These are phyloP conservation scores for Leccinum colubrinum DNA, from an alignment of 1,284 basidiomycete species.

Conservation along the genomic window DNA sequence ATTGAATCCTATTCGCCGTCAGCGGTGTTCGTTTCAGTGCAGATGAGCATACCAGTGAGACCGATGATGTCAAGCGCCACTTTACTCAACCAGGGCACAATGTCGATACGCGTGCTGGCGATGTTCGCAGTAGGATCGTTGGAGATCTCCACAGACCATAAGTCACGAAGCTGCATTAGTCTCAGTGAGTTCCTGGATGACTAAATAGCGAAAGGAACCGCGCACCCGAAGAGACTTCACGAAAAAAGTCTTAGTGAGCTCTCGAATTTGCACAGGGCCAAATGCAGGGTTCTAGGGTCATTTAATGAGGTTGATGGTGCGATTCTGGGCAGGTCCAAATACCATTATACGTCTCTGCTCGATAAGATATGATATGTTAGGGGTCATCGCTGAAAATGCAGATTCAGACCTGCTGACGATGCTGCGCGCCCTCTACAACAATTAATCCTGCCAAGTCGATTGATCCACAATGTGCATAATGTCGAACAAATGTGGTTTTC, in stretches of 20 bases:
- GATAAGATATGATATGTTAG: neutral
- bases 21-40: neutral
- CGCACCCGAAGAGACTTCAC: constrained; percentile 49
- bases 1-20: constrained; percentile 48
- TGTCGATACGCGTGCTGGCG: constrained; percentile 38
- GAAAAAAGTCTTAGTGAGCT: constrained; percentile 52
- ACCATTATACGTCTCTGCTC: constrained; percentile 25
- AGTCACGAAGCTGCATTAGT: constrained; percentile 42
- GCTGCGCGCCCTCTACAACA: constrained; percentile 22
- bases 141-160: constrained; percentile 38
- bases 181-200: neutral
- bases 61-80: constrained; percentile 71
- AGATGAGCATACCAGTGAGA: constrained; percentile 30
- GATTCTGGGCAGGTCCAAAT: neutral
- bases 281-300: constrained; percentile 51
- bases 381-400: neutral
- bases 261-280: constrained; percentile 49
- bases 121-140: constrained; percentile 21
- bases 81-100: constrained; percentile 52
- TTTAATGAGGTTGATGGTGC: neutral
- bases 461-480: neutral
- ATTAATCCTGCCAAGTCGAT: neutral
- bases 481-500: neutral
- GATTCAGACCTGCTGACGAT: constrained; percentile 25
- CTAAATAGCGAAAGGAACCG: neutral